Base-by-base conservation (phyloP, 2,329 filamentous ascomycete species). In the Botrytis sinoallii region DNA sequence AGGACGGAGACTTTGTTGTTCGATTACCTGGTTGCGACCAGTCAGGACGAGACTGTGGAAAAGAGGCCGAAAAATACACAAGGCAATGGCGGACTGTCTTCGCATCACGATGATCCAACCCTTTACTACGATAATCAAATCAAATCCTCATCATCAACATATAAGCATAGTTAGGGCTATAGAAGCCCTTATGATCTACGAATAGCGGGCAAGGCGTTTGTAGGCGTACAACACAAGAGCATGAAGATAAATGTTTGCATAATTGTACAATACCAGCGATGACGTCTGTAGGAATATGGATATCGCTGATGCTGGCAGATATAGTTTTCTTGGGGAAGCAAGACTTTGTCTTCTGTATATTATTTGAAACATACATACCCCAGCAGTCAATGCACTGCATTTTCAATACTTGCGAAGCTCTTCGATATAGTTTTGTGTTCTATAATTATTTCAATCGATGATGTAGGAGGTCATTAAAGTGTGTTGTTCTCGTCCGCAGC, bases 1-100 rank as follows among this genome's bases (percentile, higher is more conserved):
- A 91, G 80, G 90, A 95, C 14, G 95, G 94, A 46, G 95, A 98
- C 80, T 91, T 98, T 74, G 87, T 97, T 1, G 89, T 97, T 75
- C 89, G 91, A 74, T 93, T 98, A 79, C 85, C 89, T 35, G 90
- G 89, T 70, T 99, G 96, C 82, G 87, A 89, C 55, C 65, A 67
- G 66, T 6, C 63, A 4, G 83, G 85, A 55, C 84, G 89, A 68
- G 89, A 88, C 77, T 98, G 96, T 82, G 89, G 91, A 75, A 87
- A 88, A 71, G 92, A 95, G 81, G 90, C 95, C 42, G 79, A 80
- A 60, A 78, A 77, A 35, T 82, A 79, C 65, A 79, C 78, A 40
- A 80, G 78, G 57, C 78, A 81, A 76, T 82, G 81, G 81, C 77
- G 76, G 66, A 79, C 79, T 35, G 75, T 79, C 40, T 82, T 82